phyloP scores from a whole-genome alignment of 495 filamentous ascomycete species.

The Neurospora sp. region DNA sequence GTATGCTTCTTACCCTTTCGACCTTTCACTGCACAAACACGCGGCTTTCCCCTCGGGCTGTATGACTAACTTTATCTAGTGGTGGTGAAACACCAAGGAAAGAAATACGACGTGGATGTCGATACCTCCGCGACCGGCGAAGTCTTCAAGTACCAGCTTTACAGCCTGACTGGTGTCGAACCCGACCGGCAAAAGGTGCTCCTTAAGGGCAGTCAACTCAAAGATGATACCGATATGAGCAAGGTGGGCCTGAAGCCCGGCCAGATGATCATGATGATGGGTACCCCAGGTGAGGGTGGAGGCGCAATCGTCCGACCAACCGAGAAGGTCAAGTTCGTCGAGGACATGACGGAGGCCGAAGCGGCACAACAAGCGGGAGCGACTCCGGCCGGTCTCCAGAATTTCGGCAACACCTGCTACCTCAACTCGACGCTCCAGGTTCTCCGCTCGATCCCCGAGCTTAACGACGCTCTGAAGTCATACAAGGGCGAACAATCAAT shows the following conservation, averaged over 20 bases:
- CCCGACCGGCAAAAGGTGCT: slow-evolving; percentile 93
- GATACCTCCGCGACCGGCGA: slow-evolving; percentile 79
- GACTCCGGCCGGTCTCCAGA: slow-evolving; percentile 79
- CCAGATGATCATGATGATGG: slow-evolving; percentile 94
- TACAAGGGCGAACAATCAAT: slow-evolving; percentile 45
- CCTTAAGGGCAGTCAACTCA: slow-evolving; percentile 86
- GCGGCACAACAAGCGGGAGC: slow-evolving; percentile 72
- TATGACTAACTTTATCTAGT: slow-evolving; percentile 43
- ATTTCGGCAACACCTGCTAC: slow-evolving; percentile 96
- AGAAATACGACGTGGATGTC: slow-evolving; percentile 86
- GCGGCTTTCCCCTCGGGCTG: neutral
- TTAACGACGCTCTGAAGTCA: slow-evolving; percentile 65
- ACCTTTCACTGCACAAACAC: neutral
- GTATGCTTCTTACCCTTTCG: slow-evolving; percentile 6
- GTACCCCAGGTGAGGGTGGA: slow-evolving; percentile 62
- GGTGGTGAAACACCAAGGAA: slow-evolving; percentile 88
- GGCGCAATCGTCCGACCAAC: slow-evolving; percentile 60
- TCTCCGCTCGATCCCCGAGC: slow-evolving; percentile 78
- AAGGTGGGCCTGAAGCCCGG: slow-evolving; percentile 75
- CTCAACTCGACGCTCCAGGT: slow-evolving; percentile 93
- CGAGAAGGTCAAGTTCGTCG: slow-evolving; percentile 76
- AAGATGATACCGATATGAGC: slow-evolving; percentile 84
- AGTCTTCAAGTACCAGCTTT: slow-evolving; percentile 90
- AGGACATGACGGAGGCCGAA: slow-evolving; percentile 97
- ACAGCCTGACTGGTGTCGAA: slow-evolving; percentile 89